These are phyloP conservation scores for Chaetomium tenue DNA, from an alignment of 495 filamentous ascomycete genomes.

Conservation along the genomic window DNA sequence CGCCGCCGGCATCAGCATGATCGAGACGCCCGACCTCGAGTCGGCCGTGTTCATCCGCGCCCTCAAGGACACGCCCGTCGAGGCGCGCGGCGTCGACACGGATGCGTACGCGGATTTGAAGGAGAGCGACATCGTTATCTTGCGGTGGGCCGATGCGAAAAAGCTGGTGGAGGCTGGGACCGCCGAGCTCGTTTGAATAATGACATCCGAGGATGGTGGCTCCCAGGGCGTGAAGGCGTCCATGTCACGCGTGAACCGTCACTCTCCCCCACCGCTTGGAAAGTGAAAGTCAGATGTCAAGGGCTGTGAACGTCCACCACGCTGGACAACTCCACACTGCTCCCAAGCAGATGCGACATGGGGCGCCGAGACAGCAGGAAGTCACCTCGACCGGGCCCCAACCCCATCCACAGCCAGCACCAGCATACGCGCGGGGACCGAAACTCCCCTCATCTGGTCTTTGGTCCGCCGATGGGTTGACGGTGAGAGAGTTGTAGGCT, in stretches of 20 bases:
- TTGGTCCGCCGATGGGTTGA: too few species aligned
- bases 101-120: constrained; percentile 60
- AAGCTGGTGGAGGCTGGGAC: constrained; percentile 67
- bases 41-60: constrained; percentile 81
- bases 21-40: constrained; percentile 78
- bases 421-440: too few species aligned
- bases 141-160: constrained; percentile 81
- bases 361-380: too few species aligned
- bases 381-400: too few species aligned
- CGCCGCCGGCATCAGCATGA: constrained; percentile 84
- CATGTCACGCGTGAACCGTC: not conserved
- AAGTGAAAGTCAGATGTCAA: not conserved
- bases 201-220: too few species aligned
- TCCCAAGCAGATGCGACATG: too few species aligned
- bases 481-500: too few species aligned
- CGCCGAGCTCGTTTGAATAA: constrained; percentile 73
- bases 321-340: too few species aligned
- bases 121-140: constrained; percentile 82
- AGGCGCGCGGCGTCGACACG: constrained; percentile 57
- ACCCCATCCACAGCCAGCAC: too few species aligned
- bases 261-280: not conserved
- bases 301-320: not conserved
- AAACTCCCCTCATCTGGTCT: too few species aligned
- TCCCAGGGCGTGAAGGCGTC: not conserved
- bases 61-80: constrained; percentile 57